Conservation (phyloP, 176 grass and related monocot species). For the Themeda triandra region DNA sequence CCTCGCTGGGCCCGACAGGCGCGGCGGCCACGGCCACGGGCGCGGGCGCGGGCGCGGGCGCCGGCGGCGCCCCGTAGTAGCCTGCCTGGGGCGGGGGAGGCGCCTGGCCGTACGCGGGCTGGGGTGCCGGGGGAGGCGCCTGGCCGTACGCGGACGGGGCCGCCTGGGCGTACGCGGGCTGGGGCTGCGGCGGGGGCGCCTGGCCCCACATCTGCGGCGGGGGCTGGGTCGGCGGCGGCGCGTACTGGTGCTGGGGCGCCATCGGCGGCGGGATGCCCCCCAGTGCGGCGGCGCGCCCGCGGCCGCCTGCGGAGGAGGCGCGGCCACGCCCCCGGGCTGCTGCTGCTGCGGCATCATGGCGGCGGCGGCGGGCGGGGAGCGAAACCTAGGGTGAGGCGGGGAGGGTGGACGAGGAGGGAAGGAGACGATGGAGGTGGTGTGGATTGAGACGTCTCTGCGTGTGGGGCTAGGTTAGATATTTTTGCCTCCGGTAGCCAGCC, state of each 20-base stretch:
- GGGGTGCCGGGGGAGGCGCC: slow-evolving; percentile 1
- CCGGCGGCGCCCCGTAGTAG: slow-evolving; percentile 14
- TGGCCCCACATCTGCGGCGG: slow-evolving; percentile 79
- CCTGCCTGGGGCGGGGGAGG: neutral
- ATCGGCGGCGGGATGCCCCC: slow-evolving; percentile 58
- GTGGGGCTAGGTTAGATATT: slow-evolving; percentile 9
- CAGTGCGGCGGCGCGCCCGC: slow-evolving; percentile 46
- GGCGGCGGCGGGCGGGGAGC: slow-evolving; percentile 3
- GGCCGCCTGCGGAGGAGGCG: slow-evolving; percentile 12
- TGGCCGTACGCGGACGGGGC: slow-evolving; percentile 18
- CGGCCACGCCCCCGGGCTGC: slow-evolving; percentile 39
- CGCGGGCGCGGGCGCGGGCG: neutral
- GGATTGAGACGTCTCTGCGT: neutral
- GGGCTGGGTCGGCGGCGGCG: slow-evolving; percentile 11
- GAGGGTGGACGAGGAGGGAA: too few species aligned
- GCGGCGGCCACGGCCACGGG: neutral
- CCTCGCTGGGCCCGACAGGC: slow-evolving; percentile 33
- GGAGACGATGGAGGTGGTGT: too few species aligned
- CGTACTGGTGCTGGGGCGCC: slow-evolving; percentile 41
- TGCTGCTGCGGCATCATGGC: slow-evolving; percentile 28
- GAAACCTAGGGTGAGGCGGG: slow-evolving; percentile 42
- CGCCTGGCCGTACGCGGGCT: slow-evolving; percentile 32
- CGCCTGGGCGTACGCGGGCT: slow-evolving; percentile 32
- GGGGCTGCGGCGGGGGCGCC: slow-evolving; percentile 34
- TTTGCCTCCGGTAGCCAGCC: neutral